phyloP scores from a whole-genome alignment of 73 alveolate genomes.

The Vitrella brassicaformis region DNA sequence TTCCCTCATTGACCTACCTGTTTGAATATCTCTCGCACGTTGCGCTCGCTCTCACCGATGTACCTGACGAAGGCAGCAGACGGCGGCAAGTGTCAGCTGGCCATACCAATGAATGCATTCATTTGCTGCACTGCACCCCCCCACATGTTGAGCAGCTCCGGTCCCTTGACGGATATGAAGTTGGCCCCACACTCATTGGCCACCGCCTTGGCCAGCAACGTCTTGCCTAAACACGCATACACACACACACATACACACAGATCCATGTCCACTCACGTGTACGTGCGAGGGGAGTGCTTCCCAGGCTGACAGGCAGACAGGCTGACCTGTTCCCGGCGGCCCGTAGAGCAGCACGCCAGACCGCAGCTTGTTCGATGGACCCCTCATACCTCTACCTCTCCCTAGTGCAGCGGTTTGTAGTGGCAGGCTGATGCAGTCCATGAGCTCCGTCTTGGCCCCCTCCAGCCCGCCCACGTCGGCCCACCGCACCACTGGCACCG shows the following conservation, averaged over 20 bases:
- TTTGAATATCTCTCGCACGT: constrained; percentile 63
- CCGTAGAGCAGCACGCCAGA: constrained; percentile 73
- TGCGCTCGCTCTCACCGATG: constrained; percentile 65
- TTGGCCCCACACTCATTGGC: constrained; percentile 63
- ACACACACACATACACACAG: too few species aligned
- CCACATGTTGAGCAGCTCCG: constrained; percentile 73
- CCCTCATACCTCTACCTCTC: too few species aligned
- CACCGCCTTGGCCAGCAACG: constrained; percentile 68
- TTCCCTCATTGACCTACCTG: constrained; percentile 22
- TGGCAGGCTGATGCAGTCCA: constrained; percentile 53
- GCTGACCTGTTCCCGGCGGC: constrained; percentile 83
- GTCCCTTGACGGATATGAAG: constrained; percentile 76
- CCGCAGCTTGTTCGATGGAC: constrained; percentile 5
- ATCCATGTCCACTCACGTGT: too few species aligned
- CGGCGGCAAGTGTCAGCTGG: too few species aligned
- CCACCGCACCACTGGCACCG: constrained; percentile 62
- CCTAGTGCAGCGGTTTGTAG: too few species aligned
- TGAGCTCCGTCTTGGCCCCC: constrained; percentile 62
- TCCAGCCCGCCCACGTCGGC: constrained; percentile 73
- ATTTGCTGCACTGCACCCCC: too few species aligned
- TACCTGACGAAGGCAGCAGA: too few species aligned
- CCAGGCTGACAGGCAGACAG: too few species aligned
- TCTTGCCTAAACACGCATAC: too few species aligned
- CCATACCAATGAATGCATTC: too few species aligned
- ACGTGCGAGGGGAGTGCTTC: too few species aligned